These are phyloP conservation scores for Xylaria sp. DNA, from an alignment of 2,329 filamentous ascomycete species.

Conservation along the genomic window DNA sequence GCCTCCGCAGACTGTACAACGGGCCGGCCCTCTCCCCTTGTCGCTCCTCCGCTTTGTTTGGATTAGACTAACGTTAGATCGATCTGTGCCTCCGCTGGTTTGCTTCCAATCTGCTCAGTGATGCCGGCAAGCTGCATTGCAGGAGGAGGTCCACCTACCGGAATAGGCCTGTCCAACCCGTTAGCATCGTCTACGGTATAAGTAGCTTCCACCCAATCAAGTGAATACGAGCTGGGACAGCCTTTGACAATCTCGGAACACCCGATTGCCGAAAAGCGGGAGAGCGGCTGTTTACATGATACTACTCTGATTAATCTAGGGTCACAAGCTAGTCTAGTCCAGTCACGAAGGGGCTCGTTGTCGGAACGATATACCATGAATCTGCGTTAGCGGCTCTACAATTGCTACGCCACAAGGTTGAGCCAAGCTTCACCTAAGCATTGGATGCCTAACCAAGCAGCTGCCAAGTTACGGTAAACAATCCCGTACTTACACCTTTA, in stretches of 20 bases:
- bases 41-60: background rate
- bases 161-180: background rate
- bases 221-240: no score
- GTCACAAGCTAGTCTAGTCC: background rate
- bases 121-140: background rate
- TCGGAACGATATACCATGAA: no score
- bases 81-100: background rate
- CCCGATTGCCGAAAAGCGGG: background rate
- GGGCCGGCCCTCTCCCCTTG: background rate
- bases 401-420: no score
- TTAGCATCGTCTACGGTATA: background rate
- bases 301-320: background rate
- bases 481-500: no score
- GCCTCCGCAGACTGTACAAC: background rate
- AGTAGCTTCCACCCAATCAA: no score
- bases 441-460: no score
- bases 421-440: no score
- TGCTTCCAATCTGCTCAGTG: background rate
- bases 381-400: no score
- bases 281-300: background rate
- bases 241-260: no score
- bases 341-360: no score
- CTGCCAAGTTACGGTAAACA: no score
- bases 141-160: background rate
- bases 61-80: background rate